Evolutionary conservation across 2,329 filamentous ascomycete genomes (phyloP), one percentile per base, ranked within the genome.

Genomic region (Aspergillus felis): DNA sequence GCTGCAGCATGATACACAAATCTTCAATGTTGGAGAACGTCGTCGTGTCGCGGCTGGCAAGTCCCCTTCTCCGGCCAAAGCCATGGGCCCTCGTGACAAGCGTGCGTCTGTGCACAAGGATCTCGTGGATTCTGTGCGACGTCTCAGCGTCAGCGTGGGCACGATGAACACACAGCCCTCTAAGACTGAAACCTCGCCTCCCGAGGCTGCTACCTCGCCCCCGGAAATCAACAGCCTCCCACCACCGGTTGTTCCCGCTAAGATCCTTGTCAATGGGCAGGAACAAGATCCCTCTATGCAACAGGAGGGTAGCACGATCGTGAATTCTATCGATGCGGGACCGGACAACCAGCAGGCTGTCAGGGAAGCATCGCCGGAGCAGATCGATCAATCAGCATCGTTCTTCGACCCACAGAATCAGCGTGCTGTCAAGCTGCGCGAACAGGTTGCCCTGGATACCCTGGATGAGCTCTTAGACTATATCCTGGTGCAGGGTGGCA

Each of bases 11-110:
- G 91, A 96, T 69, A 94, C 92, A 12, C 85, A 84, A 64, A 97
- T 99, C 66, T 99, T 99, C 84, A 99, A 99, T 68, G 94, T 99
- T 41, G 94, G 94, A 59, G 93, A 96, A 74, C 84, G 92, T 69
- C 84, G 94, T 67, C 88, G 94, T 66, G 85, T 92, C 52, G 91
- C 88, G 20, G 89, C 82, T 28, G 79, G 88, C 52, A 78, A 76
- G 48, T 77, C 77, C n/a, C 68, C 70, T 1, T 68, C 68, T 17
- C 66, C 68, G 9, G 61, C 63, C 27, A 61, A 65, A 24, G 61
- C 50, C 56, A 53, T 27, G 55, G 51, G 20, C 55, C 42, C 42
- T 24, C 44, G 22, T 14, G 57, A 66, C 41, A 64, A 65, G 22
- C 64, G 66, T 4, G 70, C 65, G 51, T 64, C 69, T 41, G 66